Base-by-base conservation (phyloP, 179 eudicot species). In the Sideroxylon spinosum region DNA sequence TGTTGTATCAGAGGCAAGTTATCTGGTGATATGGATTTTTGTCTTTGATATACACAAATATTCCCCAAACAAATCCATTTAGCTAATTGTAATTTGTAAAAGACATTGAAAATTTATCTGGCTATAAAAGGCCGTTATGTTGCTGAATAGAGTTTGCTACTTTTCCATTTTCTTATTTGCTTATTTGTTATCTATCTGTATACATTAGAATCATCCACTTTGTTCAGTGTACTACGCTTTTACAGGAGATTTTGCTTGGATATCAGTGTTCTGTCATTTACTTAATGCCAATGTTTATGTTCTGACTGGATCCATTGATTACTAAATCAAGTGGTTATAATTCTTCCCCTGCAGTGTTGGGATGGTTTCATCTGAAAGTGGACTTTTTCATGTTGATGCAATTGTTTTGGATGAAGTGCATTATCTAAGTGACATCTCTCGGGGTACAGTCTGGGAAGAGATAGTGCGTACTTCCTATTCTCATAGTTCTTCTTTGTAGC, bases 371-470 rank as follows among this genome's bases (percentile, higher is more conserved):
- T 90, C 98, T 55, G 94, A 91, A 60, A 78, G 93, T 76, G 94
- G 96, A 68, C 92, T 95, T 77, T 88, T 86, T 61, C 90, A 90
- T 84, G 99, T 92, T 80, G 97, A 95, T 82, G 98, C 88, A 63
- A 90, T 95, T 84, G 94, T 95, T 84, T 87, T 95, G 84, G 99
- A 95, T 90, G 99, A 95, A 95, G 99, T 95, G 73, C 99, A 95
- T 85, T 95, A 95, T 81, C 84, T 95, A 64, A 95, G 99, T 82
- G 99, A 95, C 86, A 91, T 92, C 71, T 92, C 95, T 77, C 91
- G 99, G 80, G 99, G 99, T 81, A 93, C 99, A 77, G 99, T 95
- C 65, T 95, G 99, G 99, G 99, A 95, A 87, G 99, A 95, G 85
- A 95, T 92, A 65, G 99, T 95, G 86, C 76, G 83, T 85, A 60